Percentiles rank a stretch among this genome's conserved stretches.
Conservation (phyloP, 148 eudicot species). For the Rheum nobile region DNA sequence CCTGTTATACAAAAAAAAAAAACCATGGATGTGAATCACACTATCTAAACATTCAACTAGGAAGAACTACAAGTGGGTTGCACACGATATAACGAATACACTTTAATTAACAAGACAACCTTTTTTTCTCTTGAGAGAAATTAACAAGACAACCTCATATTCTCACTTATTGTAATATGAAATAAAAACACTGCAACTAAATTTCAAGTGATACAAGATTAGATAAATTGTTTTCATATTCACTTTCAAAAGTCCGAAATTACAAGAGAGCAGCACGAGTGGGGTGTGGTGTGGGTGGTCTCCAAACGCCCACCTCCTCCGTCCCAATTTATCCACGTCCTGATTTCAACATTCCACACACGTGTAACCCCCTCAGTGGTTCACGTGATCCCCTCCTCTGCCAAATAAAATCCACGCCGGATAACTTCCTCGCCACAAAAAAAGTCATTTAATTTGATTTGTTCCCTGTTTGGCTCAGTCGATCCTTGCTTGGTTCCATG, state of each 20-base stretch:
- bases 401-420: slow-evolving; percentile 7
- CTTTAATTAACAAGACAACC: no score
- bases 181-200: no score
- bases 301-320: background rate
- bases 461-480: background rate
- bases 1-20: no score
- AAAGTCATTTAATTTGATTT: background rate
- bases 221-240: no score
- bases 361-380: slow-evolving; percentile 23
- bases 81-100: no score
- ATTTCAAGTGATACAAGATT: no score
- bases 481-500: slow-evolving; percentile 2
- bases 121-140: no score
- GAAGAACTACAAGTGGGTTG: no score
- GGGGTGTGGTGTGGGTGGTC: background rate
- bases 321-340: background rate
- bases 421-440: slow-evolving; percentile 14
- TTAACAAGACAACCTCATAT: no score
- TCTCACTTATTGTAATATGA: no score
- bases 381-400: slow-evolving; percentile 15
- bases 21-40: no score
- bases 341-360: background rate
- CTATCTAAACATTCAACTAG: no score
- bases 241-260: background rate
- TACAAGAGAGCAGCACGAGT: slow-evolving; percentile 3